These are phyloP conservation scores for Penicillium samsonianum DNA, from an alignment of 495 filamentous ascomycete genomes.

Conservation along the genomic window DNA sequence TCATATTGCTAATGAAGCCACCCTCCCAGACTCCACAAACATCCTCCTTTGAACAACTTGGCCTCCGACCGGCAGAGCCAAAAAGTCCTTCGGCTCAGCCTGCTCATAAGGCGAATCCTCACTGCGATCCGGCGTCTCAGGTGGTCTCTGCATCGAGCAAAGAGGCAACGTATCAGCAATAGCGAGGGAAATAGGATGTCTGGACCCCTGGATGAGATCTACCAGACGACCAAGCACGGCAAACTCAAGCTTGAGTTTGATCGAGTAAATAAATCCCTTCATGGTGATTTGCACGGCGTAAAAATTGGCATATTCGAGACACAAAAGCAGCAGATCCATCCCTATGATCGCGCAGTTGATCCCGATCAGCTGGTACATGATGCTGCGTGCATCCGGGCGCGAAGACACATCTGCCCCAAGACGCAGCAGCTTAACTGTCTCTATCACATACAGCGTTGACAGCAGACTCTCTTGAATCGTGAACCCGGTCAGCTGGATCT, in stretches of 20 bases:
- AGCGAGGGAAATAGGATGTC: constrained; percentile 30
- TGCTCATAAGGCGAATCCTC: constrained; percentile 11
- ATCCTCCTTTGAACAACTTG: constrained; percentile 18
- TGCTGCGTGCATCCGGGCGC: constrained; percentile 39
- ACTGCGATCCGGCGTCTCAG: constrained; percentile 12
- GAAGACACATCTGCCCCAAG: constrained; percentile 38
- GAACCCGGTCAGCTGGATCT: constrained; percentile 57
- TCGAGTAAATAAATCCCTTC: constrained; percentile 61
- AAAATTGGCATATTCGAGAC: constrained; percentile 51
- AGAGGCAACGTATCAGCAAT: constrained; percentile 34
- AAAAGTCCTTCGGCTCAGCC: constrained; percentile 24
- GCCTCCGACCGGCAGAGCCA: constrained; percentile 11
- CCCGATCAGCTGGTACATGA: constrained; percentile 56
- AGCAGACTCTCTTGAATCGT: constrained; percentile 59
- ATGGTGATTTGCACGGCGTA: constrained; percentile 57
- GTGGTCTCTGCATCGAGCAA: constrained; percentile 20
- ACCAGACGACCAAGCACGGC: constrained; percentile 58
- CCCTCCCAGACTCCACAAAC: constrained; percentile 17
- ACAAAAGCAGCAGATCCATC: constrained; percentile 52
- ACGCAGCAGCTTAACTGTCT: constrained; percentile 52
- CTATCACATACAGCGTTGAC: constrained; percentile 59
- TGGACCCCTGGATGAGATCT: constrained; percentile 39
- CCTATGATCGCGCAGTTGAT: constrained; percentile 55
- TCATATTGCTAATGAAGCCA: neutral
- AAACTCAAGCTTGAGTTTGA: constrained; percentile 67